Percentiles rank a stretch among this genome's conserved stretches.
phyloP scores from a whole-genome alignment of 208 protist genomes.

The Leishmania gerbilli region DNA sequence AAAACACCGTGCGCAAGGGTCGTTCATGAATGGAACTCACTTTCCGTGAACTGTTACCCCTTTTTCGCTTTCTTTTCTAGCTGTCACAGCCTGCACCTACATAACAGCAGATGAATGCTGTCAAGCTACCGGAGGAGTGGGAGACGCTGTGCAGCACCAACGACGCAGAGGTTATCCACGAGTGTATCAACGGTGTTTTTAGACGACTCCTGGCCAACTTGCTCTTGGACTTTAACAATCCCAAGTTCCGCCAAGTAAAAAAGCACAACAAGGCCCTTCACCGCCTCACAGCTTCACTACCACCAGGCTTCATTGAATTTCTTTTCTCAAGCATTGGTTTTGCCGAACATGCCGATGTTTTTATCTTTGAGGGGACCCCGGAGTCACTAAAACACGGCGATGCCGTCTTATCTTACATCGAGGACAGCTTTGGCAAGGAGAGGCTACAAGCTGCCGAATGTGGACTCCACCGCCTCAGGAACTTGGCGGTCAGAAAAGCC shows the following conservation, averaged over 20 bases:
- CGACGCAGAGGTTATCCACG: conserved; percentile 4
- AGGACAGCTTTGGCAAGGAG: conserved; percentile 37
- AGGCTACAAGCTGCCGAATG: conserved; percentile 8
- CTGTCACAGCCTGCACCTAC: not conserved
- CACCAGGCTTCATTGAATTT: conserved; percentile 35
- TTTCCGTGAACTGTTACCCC: not conserved
- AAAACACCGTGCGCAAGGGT: not conserved
- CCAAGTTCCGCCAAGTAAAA: conserved; percentile 57
- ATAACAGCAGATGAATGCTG: not conserved
- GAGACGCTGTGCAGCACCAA: not conserved
- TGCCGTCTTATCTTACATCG: conserved; percentile 48
- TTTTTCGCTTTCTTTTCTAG: not conserved
- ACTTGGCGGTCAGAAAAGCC: not conserved
- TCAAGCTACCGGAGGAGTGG: conserved; percentile 8
- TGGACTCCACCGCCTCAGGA: conserved; percentile 10
- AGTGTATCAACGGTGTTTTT: conserved; percentile 49
- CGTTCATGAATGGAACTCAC: not conserved
- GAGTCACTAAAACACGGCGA: conserved; percentile 49
- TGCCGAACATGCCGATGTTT: conserved; percentile 30
- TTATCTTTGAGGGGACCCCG: conserved; percentile 47
- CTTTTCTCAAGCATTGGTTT: conserved; percentile 66
- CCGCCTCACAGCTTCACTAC: conserved; percentile 27
- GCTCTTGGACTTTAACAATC: conserved; percentile 64
- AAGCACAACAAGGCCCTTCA: conserved; percentile 51
- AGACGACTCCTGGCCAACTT: conserved; percentile 69